Conservation (phyloP, 768 basidiomycete species). For the Lactarius vividus region DNA sequence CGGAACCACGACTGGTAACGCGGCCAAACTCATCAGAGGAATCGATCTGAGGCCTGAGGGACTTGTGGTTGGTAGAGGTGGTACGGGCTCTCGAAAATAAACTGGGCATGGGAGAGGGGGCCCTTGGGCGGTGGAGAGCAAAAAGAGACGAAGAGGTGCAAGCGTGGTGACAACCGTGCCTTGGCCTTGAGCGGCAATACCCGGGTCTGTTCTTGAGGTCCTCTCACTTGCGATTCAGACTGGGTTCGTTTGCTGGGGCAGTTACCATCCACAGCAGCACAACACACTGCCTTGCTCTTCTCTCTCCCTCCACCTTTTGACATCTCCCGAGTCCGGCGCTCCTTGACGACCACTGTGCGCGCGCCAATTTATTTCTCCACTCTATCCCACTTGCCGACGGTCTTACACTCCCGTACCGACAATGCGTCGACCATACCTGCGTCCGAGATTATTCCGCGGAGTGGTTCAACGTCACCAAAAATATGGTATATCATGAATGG, state of each 20-base stretch:
- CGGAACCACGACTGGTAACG: slow-evolving; percentile 47
- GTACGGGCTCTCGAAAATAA: slow-evolving; percentile 71
- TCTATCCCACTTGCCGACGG: too few species aligned
- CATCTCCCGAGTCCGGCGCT: fast-evolving
- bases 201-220: neutral
- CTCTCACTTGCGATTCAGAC: neutral
- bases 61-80: slow-evolving; percentile 45
- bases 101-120: slow-evolving; percentile 56
- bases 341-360: neutral
- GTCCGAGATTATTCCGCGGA: neutral
- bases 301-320: neutral
- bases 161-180: slow-evolving; percentile 3
- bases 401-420: neutral
- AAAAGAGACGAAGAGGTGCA: neutral
- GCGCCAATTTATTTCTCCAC: too few species aligned
- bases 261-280: too few species aligned
- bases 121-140: slow-evolving; percentile 2
- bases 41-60: slow-evolving; percentile 31
- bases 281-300: neutral
- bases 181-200: neutral
- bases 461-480: neutral
- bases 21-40: slow-evolving; percentile 66
- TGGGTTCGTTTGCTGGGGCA: neutral
- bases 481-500: neutral
- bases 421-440: neutral